Conservation (phyloP, 306 rosid genomes). For the Spatholobus suberectus region DNA sequence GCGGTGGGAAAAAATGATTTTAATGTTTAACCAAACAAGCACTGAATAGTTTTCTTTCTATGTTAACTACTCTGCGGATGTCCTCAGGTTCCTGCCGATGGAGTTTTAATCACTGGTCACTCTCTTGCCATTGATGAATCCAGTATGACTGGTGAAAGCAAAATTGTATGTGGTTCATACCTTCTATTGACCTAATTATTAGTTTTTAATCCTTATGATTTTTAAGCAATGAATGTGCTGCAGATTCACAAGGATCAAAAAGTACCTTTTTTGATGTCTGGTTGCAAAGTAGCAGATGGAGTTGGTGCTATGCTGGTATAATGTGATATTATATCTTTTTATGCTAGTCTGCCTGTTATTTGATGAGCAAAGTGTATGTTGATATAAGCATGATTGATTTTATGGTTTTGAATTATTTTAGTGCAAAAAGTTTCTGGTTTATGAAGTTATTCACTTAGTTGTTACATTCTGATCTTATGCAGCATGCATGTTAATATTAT, state of each 20-base stretch:
- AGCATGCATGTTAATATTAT: constrained; percentile 14
- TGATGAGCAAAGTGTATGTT: constrained; percentile 1
- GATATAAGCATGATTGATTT: not conserved
- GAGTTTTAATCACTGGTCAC: constrained; percentile 80
- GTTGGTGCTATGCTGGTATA: constrained; percentile 94
- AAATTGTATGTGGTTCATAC: constrained; percentile 68
- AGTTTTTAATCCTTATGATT: constrained; percentile 36
- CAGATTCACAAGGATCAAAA: constrained; percentile 91
- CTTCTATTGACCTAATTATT: constrained; percentile 25
- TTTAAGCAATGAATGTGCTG: constrained; percentile 44
- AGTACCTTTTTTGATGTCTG: constrained; percentile 94
- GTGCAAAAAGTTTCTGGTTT: constrained; percentile 25
- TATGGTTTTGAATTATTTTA: constrained; percentile 19
- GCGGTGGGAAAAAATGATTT: not conserved
- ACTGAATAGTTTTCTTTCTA: not conserved
- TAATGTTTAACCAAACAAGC: not conserved
- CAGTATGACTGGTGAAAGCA: constrained; percentile 99
- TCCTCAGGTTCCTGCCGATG: constrained; percentile 93
- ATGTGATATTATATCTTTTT: constrained; percentile 27
- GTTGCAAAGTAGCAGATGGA: constrained; percentile 99
- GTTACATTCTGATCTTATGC: constrained; percentile 28
- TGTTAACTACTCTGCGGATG: constrained; percentile 11
- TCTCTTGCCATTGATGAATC: constrained; percentile 96
- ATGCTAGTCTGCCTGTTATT: constrained; percentile 18
- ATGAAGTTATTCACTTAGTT: not conserved